phyloP scores from a whole-genome alignment of 208 protist genomes.

The Phytomonas serpens region DNA sequence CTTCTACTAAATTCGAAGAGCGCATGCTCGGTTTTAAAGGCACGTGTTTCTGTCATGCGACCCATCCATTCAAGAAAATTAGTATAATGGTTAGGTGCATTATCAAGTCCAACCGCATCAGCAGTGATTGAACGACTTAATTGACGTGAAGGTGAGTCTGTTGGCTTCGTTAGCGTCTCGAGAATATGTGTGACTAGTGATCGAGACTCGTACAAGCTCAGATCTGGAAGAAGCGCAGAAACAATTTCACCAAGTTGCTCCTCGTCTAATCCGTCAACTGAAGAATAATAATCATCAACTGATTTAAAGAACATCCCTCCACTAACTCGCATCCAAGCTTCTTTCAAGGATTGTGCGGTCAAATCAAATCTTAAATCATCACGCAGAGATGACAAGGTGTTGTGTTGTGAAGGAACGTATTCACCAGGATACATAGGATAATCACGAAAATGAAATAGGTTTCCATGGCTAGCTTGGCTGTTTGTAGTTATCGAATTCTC shows the following conservation, averaged over 20 bases:
- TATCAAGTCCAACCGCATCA: conserved; percentile 78
- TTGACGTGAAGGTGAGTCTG: conserved; percentile 53
- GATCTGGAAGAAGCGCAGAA: conserved; percentile 62
- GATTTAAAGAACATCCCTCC: conserved; percentile 72
- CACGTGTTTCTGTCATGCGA: conserved; percentile 75
- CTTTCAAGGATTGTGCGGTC: conserved; percentile 79
- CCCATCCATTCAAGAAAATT: conserved; percentile 91
- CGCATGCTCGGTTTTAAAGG: conserved; percentile 87
- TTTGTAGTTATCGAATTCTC: conserved; percentile 52
- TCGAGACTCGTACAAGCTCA: conserved; percentile 58
- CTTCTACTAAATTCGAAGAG: conserved; percentile 83
- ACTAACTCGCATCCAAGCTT: conserved; percentile 85
- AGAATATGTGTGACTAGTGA: conserved; percentile 73
- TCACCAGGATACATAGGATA: conserved; percentile 90
- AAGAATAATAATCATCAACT: conserved; percentile 78
- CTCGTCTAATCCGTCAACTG: conserved; percentile 75
- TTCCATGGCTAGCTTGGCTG: conserved; percentile 72
- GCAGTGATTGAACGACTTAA: conserved; percentile 79
- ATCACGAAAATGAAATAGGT: conserved; percentile 86
- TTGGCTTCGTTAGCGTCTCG: conserved; percentile 68
- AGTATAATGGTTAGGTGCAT: conserved; percentile 83
- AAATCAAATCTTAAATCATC: conserved; percentile 75
- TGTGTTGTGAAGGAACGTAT: conserved; percentile 83
- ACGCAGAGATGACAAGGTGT: conserved; percentile 77
- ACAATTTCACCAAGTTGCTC: conserved; percentile 84